A percentile compares a stretch with the other conserved stretches of the same genome.
Conservation (phyloP, 345 rosid species). For the Raphanus sativus region DNA sequence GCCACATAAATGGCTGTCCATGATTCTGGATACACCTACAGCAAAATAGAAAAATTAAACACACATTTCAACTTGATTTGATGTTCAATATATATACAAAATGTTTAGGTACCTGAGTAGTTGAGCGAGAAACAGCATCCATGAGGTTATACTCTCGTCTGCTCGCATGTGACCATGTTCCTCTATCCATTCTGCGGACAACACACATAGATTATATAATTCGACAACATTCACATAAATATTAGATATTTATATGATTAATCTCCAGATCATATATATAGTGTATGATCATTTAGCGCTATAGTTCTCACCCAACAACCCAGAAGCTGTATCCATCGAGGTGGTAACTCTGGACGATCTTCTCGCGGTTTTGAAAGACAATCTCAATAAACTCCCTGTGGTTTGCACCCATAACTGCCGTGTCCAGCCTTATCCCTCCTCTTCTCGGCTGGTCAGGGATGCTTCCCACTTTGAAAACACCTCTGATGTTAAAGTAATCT, state of each 20-base stretch:
- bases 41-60: background rate
- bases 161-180: conserved; percentile 63
- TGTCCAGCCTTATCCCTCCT: conserved; percentile 49
- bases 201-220: background rate
- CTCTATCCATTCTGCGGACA: conserved; percentile 68
- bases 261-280: background rate
- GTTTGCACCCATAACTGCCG: conserved; percentile 76
- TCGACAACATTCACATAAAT: background rate
- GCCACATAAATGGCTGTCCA: conserved; percentile 90
- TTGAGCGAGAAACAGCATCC: conserved; percentile 77
- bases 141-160: conserved; percentile 69
- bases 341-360: conserved; percentile 78
- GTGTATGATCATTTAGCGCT: background rate
- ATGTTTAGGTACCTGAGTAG: conserved; percentile 47
- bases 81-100: background rate
- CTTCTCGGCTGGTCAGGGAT: conserved; percentile 51
- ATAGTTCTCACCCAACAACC: conserved; percentile 77
- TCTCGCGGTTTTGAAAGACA: conserved; percentile 74
- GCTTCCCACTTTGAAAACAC: conserved; percentile 65
- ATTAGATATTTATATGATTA: background rate
- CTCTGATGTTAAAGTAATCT: conserved; percentile 73
- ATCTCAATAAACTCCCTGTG: conserved; percentile 66
- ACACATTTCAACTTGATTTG: background rate
- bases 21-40: conserved; percentile 86
- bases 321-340: conserved; percentile 76